These are phyloP conservation scores for Ceratobasidium theobromae DNA, from an alignment of 1,284 basidiomycete genomes.

Conservation along the genomic window DNA sequence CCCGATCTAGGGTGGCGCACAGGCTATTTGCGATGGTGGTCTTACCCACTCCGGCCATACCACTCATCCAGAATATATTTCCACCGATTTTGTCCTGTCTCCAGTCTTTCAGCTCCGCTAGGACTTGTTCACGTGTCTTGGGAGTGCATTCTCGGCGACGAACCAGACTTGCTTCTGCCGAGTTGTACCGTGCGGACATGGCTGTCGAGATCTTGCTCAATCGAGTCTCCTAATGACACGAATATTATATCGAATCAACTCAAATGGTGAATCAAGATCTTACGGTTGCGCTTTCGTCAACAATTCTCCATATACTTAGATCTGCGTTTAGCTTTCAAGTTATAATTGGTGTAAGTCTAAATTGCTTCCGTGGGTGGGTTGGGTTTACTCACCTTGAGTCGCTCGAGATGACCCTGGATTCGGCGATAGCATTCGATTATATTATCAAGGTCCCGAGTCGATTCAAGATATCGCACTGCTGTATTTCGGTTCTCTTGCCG, in stretches of 20 bases:
- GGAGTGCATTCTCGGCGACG: not conserved
- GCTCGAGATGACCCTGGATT: not conserved
- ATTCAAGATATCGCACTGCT: not conserved
- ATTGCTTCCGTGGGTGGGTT: not conserved
- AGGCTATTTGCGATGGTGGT: constrained; percentile 32
- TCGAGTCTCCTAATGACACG: not conserved
- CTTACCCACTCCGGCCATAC: constrained; percentile 33
- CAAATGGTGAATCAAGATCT: not conserved
- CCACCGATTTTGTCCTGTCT: not conserved
- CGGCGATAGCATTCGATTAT: constrained; percentile 3
- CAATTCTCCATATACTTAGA: not conserved
- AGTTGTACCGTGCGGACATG: not conserved
- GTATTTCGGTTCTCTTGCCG: not conserved
- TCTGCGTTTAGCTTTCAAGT: not conserved
- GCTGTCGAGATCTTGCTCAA: not conserved
- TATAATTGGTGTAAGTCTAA: not conserved
- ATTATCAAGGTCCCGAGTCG: not conserved
- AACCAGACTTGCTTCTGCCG: not conserved
- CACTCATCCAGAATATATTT: constrained; percentile 3
- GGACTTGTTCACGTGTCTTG: not conserved
- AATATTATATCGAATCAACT: not conserved
- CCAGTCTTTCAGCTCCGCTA: not conserved
- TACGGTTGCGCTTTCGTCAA: not conserved
- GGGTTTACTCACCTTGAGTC: not conserved
- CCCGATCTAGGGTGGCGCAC: not conserved